phyloP scores from a whole-genome alignment of 768 basidiomycete species.

The Lanmaoa rubissima region DNA sequence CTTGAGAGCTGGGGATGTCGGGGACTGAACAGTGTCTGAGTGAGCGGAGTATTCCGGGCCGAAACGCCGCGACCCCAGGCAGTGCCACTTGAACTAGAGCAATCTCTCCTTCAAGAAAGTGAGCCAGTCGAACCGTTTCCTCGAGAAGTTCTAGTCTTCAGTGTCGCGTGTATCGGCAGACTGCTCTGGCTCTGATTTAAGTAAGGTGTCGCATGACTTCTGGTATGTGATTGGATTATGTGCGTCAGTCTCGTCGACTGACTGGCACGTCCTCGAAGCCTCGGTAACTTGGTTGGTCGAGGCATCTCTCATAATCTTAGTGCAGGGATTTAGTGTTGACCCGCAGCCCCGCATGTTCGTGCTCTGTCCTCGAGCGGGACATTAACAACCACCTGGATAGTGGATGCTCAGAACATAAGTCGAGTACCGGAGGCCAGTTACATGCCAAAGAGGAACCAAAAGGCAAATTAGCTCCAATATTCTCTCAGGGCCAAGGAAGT shows the following conservation, averaged over 20 bases:
- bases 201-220: slow-evolving; percentile 7
- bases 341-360: slow-evolving; percentile 49
- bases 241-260: not conserved
- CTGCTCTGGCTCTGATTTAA: not conserved
- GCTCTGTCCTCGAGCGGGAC: slow-evolving; percentile 35
- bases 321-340: not conserved
- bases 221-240: slow-evolving; percentile 9
- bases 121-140: not conserved
- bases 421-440: not conserved
- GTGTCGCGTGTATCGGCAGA: not conserved
- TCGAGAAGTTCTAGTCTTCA: not conserved
- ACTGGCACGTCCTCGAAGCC: slow-evolving; percentile 5
- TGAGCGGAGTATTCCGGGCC: not conserved
- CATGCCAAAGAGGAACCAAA: slow-evolving; percentile 14
- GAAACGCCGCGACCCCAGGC: not conserved
- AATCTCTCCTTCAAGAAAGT: not conserved
- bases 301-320: not conserved
- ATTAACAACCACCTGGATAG: slow-evolving; percentile 57
- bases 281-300: slow-evolving; percentile 27
- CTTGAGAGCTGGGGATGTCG: not conserved
- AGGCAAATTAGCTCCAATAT: slow-evolving; percentile 43
- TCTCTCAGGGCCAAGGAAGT: slow-evolving; percentile 26
- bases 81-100: too few relatives aligned
- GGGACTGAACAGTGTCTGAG: not conserved
- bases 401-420: slow-evolving; percentile 34